Base-by-base conservation (phyloP, 805 yeast species). In the Jamesozyma rosinii region DNA sequence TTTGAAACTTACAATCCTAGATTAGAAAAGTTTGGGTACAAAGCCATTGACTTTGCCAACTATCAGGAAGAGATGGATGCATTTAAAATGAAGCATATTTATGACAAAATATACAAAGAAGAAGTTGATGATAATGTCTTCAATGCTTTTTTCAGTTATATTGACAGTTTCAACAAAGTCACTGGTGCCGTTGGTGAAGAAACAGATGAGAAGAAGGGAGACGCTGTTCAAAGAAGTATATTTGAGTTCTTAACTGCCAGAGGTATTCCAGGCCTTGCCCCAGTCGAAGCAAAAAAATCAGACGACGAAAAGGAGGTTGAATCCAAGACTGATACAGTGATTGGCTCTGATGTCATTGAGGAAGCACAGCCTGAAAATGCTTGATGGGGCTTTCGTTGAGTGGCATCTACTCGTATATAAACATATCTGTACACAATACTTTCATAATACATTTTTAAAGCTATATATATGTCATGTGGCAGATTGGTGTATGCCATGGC, bases 71-170 rank as follows among this genome's bases (percentile, higher is more conserved):
- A 83, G 54, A 88, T 92, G 79, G 83, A 83, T 48, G 84, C 68
- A 1, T 90, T 92, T 72, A 92, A 92, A 68, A 77, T 76, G 77
- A 82, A 81, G 60, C 81, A 74, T 63, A 90, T 92, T 49, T 92
- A 92, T 61, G 95, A 89, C 57, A 86, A 88, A 63, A 88, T 92
- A 46, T 90, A 90, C 58, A 79, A 76, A 35, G 96, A 89, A 64
- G 98, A 92, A 63, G 81, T 77, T 37, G 77, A 77, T 55, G 97
- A 88, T 55, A 86, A 88, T 57, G 83, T 82, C 3, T 89, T 85
- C 67, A 81, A 87, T 50, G 95, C 95, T 0, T 90, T 92, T 59
- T 92, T 85, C 64, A 83, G 84, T 37, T 90, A 85, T 60, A 82
- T 92, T 51, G 98, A 90, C 64, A 78, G 83, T 32, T 87, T 82